These are phyloP conservation scores for Phytophthora europaea DNA, from an alignment of 352 stramenopile genomes.

Conservation along the genomic window DNA sequence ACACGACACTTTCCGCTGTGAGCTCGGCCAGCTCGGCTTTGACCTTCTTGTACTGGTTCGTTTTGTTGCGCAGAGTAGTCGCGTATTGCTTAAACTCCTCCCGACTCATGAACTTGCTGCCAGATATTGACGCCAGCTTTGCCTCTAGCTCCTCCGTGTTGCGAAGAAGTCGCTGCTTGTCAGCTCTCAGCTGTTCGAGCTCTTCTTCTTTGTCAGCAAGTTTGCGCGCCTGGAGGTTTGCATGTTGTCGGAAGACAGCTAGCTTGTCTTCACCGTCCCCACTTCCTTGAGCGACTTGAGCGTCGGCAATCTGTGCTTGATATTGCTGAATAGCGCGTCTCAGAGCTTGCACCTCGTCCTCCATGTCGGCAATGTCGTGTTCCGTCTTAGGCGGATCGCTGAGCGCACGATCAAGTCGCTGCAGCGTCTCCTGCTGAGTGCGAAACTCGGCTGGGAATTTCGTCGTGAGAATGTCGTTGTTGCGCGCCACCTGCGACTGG, in stretches of 20 bases:
- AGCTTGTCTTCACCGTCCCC: conserved; percentile 90
- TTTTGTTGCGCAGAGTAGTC: conserved; percentile 92
- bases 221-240: conserved; percentile 89
- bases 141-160: conserved; percentile 82
- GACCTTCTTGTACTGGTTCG: conserved; percentile 92
- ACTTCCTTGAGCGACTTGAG: conserved; percentile 48
- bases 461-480: conserved; percentile 69
- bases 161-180: conserved; percentile 67
- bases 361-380: conserved; percentile 89
- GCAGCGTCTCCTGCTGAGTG: conserved; percentile 78
- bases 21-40: conserved; percentile 91
- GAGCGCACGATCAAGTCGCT: conserved; percentile 76
- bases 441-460: conserved; percentile 88
- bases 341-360: conserved; percentile 80
- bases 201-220: conserved; percentile 92
- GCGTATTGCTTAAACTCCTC: conserved; percentile 94
- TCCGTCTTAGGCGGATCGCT: conserved; percentile 86
- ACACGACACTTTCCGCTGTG: conserved; percentile 89
- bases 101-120: conserved; percentile 85
- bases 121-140: conserved; percentile 57
- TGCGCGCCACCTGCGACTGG: conserved; percentile 78
- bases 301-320: conserved; percentile 80
- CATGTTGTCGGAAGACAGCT: conserved; percentile 92
- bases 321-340: conserved; percentile 73
- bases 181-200: conserved; percentile 70